These are phyloP conservation scores for Neurospora pannonica DNA, from an alignment of 495 filamentous ascomycete genomes.

Conservation along the genomic window DNA sequence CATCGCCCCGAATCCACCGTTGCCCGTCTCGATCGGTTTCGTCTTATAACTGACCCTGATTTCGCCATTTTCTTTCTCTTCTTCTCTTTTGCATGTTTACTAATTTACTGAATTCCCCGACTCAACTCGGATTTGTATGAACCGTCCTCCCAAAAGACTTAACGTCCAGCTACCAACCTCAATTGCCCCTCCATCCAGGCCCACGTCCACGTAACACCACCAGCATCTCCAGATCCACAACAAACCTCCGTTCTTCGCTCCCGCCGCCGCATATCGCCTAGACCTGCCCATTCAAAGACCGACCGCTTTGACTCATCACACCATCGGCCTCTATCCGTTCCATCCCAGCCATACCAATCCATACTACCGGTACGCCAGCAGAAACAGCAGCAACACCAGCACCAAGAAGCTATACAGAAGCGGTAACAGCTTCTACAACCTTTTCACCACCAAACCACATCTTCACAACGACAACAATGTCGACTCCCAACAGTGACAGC, in stretches of 20 bases:
- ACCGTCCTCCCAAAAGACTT: background rate
- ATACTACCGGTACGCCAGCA: background rate
- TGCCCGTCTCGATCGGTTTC: background rate
- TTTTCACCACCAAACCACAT: background rate
- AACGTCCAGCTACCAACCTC: background rate
- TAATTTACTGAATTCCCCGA: background rate
- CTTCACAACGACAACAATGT: slow-evolving; percentile 23
- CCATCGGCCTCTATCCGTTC: background rate
- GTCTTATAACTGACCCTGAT: background rate
- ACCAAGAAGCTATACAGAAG: background rate
- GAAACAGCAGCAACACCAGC: background rate
- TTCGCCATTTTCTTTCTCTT: background rate
- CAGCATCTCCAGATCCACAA: background rate
- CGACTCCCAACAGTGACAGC: slow-evolving; percentile 17
- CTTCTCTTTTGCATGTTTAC: background rate
- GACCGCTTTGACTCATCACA: background rate
- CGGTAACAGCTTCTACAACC: background rate
- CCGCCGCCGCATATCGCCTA: background rate
- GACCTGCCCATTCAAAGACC: background rate
- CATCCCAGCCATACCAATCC: background rate
- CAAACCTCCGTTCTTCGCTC: background rate
- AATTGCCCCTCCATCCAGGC: background rate
- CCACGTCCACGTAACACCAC: background rate
- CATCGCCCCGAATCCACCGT: background rate
- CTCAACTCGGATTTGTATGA: background rate